A percentile compares a stretch with the other conserved stretches of the same genome.
Evolutionary conservation across 257 asterid genomes (phyloP).

Genomic region (Plantago elongata): DNA sequence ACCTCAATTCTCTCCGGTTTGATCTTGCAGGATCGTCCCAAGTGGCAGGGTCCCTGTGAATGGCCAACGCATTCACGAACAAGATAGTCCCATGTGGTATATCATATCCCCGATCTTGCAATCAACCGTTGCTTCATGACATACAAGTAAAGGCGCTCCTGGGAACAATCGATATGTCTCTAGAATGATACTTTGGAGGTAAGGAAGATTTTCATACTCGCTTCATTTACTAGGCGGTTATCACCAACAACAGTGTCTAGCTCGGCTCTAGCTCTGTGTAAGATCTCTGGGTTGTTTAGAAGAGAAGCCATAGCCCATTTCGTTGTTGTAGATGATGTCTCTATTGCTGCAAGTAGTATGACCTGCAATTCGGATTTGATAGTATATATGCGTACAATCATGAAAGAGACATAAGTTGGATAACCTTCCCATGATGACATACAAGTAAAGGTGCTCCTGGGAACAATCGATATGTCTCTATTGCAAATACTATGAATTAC

Average conservation of each 20-base stretch:
- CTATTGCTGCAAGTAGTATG: constrained; percentile 17
- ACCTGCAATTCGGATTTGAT: neutral
- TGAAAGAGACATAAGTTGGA: too few relatives aligned
- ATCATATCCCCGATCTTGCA: constrained; percentile 20
- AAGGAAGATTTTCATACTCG: constrained; percentile 13
- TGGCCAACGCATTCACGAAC: constrained; percentile 20
- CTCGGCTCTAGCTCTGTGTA: constrained; percentile 13
- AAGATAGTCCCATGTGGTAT: constrained; percentile 19
- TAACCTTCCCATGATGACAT: too few relatives aligned
- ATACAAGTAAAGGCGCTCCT: constrained; percentile 14
- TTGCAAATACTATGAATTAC: too few relatives aligned
- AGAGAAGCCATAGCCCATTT: constrained; percentile 23
- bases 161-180: constrained; percentile 16
- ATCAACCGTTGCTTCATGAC: constrained; percentile 10
- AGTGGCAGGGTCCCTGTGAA: constrained; percentile 18
- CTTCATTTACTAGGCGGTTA: constrained; percentile 7
- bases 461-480: too few relatives aligned
- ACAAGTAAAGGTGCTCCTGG: too few relatives aligned
- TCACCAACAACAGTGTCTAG: constrained; percentile 12
- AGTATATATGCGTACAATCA: too few relatives aligned
- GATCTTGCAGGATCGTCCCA: constrained; percentile 19
- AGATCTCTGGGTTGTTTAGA: constrained; percentile 10
- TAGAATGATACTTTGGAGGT: constrained; percentile 13
- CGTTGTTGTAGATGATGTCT: constrained; percentile 18
- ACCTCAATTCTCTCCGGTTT: constrained; percentile 21